Conservation (phyloP, 495 filamentous ascomycete species). For the Penicillium nucicola region DNA sequence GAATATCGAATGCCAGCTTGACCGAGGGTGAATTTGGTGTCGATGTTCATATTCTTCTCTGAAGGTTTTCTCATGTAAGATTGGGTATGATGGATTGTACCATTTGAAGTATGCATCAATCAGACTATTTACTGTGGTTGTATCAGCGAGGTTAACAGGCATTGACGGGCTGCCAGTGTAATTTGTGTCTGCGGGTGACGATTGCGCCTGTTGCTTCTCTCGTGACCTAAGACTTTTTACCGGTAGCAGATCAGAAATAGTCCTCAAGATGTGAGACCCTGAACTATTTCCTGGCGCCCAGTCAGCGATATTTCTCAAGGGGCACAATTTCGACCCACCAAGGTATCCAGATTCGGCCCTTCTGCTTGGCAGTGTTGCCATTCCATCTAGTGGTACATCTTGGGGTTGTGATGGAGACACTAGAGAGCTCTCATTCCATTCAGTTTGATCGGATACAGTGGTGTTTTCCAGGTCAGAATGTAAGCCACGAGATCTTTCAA, state of each 20-base stretch:
- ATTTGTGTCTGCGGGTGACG: neutral
- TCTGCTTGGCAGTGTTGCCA: conserved; percentile 18
- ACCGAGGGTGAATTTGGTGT: conserved; percentile 8
- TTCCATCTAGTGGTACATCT: conserved; percentile 16
- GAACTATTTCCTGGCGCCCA: conserved; percentile 15
- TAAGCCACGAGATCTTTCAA: neutral
- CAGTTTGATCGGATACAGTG: conserved; percentile 7
- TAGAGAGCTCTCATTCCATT: conserved; percentile 19
- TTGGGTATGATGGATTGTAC: conserved; percentile 18
- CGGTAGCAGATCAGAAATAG: conserved; percentile 13
- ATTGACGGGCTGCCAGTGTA: neutral
- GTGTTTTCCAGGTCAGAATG: neutral
- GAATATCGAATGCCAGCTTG: conserved; percentile 20
- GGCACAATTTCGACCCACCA: conserved; percentile 3
- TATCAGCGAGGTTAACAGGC: neutral
- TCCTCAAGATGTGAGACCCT: conserved; percentile 12
- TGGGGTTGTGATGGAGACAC: conserved; percentile 1
- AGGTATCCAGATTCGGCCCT: conserved; percentile 19
- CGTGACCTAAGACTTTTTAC: neutral
- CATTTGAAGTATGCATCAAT: conserved; percentile 24
- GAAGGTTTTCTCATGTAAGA: conserved; percentile 24
- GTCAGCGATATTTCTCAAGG: neutral
- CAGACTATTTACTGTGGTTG: conserved; percentile 7
- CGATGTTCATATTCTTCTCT: conserved; percentile 9
- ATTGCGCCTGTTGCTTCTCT: neutral